These are phyloP conservation scores for Blastocystis sp. DNA, from an alignment of 352 stramenopile genomes.

Conservation along the genomic window DNA sequence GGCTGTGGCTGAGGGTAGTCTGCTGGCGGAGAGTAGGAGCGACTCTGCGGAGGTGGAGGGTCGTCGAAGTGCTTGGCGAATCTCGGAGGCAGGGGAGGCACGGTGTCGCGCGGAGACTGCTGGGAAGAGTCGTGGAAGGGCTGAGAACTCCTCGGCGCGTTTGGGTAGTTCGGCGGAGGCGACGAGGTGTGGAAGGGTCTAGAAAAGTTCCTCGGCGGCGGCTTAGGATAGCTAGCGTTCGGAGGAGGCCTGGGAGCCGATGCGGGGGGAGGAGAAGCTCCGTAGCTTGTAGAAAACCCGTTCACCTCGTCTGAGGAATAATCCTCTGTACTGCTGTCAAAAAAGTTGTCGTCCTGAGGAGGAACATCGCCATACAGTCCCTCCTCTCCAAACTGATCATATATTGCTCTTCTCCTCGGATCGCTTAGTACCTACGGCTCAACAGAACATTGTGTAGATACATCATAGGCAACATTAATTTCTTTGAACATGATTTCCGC, in stretches of 20 bases:
- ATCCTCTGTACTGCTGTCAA: background rate
- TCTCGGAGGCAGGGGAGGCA: background rate
- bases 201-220: background rate
- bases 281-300: background rate
- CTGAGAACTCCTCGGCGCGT: background rate
- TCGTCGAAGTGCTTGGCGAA: background rate
- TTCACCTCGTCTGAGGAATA: background rate
- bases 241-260: background rate
- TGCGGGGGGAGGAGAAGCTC: background rate
- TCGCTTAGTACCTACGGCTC: conserved; percentile 71
- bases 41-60: background rate
- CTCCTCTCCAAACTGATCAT: conserved; percentile 87
- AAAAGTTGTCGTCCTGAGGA: conserved; percentile 10
- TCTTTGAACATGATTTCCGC: conserved; percentile 82
- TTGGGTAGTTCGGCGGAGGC: background rate
- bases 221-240: background rate
- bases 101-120: background rate
- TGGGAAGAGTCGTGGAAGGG: conserved; percentile 60
- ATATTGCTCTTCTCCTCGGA: conserved; percentile 80
- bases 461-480: conserved; percentile 84
- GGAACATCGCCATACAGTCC: conserved; percentile 81
- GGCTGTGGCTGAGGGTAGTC: too few relatives aligned
- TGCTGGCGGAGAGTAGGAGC: background rate
- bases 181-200: background rate
- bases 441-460: conserved; percentile 62